A percentile compares a stretch with the other conserved stretches of the same genome.
phyloP scores from a whole-genome alignment of 1,284 basidiomycete species.

The Microbotryum scabiosae region DNA sequence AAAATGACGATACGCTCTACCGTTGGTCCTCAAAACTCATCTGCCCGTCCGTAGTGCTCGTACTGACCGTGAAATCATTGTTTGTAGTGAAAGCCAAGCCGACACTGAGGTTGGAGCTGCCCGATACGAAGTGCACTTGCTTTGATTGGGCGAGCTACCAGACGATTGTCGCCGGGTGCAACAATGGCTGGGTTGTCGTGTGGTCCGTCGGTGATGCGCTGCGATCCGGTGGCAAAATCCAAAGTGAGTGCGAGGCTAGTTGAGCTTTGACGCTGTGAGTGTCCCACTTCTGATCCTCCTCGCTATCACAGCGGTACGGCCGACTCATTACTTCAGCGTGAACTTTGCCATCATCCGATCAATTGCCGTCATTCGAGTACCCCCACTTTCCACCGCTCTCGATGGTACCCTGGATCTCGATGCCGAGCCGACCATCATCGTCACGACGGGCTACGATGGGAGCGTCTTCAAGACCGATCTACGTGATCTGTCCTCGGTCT shows the following conservation, averaged over 20 bases:
- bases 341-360: conserved; percentile 72
- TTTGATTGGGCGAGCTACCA: conserved; percentile 20
- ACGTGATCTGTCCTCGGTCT: conserved; percentile 47
- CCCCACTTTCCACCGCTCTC: conserved; percentile 50
- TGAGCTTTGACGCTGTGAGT: too few species aligned
- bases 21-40: too few species aligned
- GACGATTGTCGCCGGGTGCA: conserved; percentile 19
- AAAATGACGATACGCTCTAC: not conserved
- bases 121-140: conserved; percentile 9
- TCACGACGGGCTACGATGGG: conserved; percentile 69
- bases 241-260: not conserved
- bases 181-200: conserved; percentile 19
- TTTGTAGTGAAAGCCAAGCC: conserved; percentile 19
- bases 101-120: conserved; percentile 10
- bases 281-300: not conserved
- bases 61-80: too few species aligned
- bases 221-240: not conserved
- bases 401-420: conserved; percentile 40
- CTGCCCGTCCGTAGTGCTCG: too few species aligned
- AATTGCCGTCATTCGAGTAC: conserved; percentile 60
- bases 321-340: conserved; percentile 59
- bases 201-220: conserved; percentile 17
- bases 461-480: conserved; percentile 63
- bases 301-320: conserved; percentile 33
- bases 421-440: conserved; percentile 59